These are phyloP conservation scores for Quercus parvula DNA, from an alignment of 306 rosid species.

Conservation along the genomic window DNA sequence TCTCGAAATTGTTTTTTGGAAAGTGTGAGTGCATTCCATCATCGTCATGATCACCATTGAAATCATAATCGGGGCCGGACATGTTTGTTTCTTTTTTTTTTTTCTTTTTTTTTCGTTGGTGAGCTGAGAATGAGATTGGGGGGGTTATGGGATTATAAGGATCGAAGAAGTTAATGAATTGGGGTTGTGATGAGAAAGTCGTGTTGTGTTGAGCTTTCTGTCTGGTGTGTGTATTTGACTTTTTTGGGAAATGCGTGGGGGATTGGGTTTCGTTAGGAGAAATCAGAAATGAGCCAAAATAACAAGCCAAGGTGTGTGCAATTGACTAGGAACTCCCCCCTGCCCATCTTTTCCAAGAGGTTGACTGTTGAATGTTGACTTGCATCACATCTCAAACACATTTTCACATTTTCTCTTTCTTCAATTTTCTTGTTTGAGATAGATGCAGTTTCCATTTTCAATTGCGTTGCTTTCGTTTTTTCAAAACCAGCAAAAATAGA, in stretches of 20 bases:
- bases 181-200: background rate
- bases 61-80: background rate
- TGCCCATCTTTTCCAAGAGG: slow-evolving; percentile 1
- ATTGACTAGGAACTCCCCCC: background rate
- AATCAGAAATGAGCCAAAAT: background rate
- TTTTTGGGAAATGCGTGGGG: background rate
- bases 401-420: too few species aligned
- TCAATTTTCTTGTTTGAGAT: too few species aligned
- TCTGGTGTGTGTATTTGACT: background rate
- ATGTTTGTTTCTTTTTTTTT: background rate
- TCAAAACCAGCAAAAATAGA: too few species aligned
- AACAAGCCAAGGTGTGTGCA: background rate
- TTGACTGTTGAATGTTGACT: slow-evolving; percentile 39
- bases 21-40: fast-evolving
- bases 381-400: background rate
- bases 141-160: background rate
- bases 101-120: background rate
- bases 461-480: too few species aligned
- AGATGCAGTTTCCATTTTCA: too few species aligned
- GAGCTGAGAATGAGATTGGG: background rate
- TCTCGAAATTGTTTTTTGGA: background rate
- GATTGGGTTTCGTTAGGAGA: background rate
- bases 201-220: background rate
- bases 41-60: background rate
- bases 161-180: background rate